Base-by-base conservation (phyloP, 208 protist species). In the Trypanosoma melophagium region DNA sequence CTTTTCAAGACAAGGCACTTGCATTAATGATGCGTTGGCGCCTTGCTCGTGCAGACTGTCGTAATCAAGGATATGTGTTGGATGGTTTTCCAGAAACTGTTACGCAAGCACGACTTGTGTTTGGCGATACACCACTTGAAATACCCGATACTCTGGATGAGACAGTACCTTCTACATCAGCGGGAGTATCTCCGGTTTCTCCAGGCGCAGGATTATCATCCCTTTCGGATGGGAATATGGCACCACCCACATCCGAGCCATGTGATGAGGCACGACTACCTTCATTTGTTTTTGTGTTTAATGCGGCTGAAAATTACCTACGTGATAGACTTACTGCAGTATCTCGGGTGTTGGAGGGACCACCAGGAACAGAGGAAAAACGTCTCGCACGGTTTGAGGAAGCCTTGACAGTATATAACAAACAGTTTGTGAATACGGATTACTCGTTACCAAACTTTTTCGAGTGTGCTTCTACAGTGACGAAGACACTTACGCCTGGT, bases 21-120 rank as follows among this genome's bases (percentile, higher is more conserved):
- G 84, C 89, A n/a, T 21, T 88, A 44, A 97, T 97, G 83, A 65
- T 97, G 58, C 84, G 89, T 41, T 95, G 90, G 87, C 90, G 95
- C 31, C 65, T 98, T 2, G 60, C 76, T 5, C 84, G 85, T 63
- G 69, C 84, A 38, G 87, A 91, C 44, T 96, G 90, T 66, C 66
- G 68, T n/a, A 96, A 97, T 66, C 92, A 97, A 47, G 96, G 96
- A 24, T 98, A 92, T 71, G 76, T 98, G 19, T 68, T 98, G 5
- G 92, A 97, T 57, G 94, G 96, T 8, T 91, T 93, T 50, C 96
- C 96, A 25, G 59, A 87, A 25, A 97, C 88, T 21, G 59, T 96
- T 9, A 81, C 82, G 70, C 79, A 94, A 72, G 90, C 89, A 4
- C 75, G 91, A 24, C 77, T 97, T 64, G 63, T 92, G n/a, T 97